Conservation (phyloP, 139 green algal species). For the Coelastrella sp. region DNA sequence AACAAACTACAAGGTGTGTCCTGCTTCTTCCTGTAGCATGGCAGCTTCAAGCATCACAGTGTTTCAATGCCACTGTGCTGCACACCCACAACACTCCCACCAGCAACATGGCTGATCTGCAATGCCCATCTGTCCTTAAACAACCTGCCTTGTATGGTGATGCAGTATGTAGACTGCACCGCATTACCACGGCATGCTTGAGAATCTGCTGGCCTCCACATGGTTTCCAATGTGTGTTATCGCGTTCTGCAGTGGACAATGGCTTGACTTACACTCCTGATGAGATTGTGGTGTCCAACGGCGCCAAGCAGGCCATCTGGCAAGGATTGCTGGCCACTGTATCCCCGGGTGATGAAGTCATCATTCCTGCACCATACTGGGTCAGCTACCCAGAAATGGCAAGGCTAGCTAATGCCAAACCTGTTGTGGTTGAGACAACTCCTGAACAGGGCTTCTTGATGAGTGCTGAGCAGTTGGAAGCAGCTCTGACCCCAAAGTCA, state of each 20-base stretch:
- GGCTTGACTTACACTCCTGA: constrained; percentile 82
- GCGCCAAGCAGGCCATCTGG: constrained; percentile 96
- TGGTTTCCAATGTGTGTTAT: too few relatives aligned
- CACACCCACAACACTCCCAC: too few relatives aligned
- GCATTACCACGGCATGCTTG: too few relatives aligned
- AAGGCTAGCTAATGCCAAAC: constrained; percentile 77
- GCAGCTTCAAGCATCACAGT: too few relatives aligned
- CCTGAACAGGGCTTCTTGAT: constrained; percentile 85
- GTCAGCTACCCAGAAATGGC: constrained; percentile 98
- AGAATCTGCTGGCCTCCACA: too few relatives aligned
- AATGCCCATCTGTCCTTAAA: too few relatives aligned
- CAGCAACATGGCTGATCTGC: neutral
- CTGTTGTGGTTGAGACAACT: constrained; percentile 84
- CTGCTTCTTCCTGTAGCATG: neutral
- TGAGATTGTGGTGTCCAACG: constrained; percentile 95
- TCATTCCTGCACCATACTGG: constrained; percentile 98
- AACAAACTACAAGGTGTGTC: constrained; percentile 83
- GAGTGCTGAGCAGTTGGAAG: constrained; percentile 75
- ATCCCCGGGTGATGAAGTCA: constrained; percentile 71
- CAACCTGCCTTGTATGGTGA: too few relatives aligned
- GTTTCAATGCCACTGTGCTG: too few relatives aligned
- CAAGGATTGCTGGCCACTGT: constrained; percentile 72
- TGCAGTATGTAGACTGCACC: too few relatives aligned
- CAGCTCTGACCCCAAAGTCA: constrained; percentile 81
- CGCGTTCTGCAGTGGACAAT: constrained; percentile 82